A percentile compares a stretch with the other conserved stretches of the same genome.
phyloP scores from a whole-genome alignment of 805 yeast genomes.

The Saturnispora besseyi region DNA sequence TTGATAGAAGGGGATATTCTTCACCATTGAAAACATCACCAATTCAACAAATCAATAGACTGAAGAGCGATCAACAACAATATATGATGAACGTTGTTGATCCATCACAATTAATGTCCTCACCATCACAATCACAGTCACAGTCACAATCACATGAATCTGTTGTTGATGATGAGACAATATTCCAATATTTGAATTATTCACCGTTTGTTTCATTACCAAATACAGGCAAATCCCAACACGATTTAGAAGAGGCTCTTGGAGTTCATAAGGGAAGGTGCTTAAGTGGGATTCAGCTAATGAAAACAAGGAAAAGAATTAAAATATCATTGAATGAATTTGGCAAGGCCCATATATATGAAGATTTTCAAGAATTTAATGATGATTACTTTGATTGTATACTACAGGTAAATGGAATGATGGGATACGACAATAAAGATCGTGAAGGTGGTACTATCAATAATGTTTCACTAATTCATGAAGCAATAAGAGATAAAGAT shows the following conservation, averaged over 20 bases:
- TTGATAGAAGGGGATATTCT: background rate
- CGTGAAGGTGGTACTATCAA: too few species aligned
- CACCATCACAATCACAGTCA: background rate
- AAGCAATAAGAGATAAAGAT: background rate
- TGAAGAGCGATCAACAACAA: background rate
- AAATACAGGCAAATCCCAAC: constrained; percentile 1
- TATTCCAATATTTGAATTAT: constrained; percentile 10
- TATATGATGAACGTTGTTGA: background rate
- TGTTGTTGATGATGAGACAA: constrained; percentile 6
- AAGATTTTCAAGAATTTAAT: background rate
- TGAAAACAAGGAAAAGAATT: background rate
- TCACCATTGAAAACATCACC: constrained; percentile 3
- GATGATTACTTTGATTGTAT: background rate
- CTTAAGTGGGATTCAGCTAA: background rate
- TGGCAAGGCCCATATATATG: background rate
- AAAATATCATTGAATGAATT: background rate
- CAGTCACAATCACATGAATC: background rate
- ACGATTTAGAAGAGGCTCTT: background rate
- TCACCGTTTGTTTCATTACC: constrained; percentile 9
- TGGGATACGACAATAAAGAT: too few species aligned
- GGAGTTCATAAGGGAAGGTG: background rate
- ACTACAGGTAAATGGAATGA: too few species aligned
- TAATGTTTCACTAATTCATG: background rate
- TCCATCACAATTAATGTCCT: background rate
- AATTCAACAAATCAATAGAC: background rate